Base-by-base conservation (phyloP, 768 basidiomycete genomes). In the Rhizopogon salebrosus region DNA sequence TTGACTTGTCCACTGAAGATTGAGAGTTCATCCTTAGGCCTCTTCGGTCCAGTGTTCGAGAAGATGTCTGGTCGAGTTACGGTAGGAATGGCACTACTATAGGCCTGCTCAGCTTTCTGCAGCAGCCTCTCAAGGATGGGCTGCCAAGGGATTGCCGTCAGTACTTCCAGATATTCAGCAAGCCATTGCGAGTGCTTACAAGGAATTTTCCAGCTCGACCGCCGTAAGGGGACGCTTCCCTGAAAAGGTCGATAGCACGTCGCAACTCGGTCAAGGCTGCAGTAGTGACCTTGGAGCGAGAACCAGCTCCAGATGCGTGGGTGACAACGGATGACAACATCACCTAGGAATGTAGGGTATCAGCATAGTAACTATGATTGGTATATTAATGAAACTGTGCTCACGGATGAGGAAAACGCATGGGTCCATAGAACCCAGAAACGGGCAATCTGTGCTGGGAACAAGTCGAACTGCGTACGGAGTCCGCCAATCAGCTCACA, bases 261-360 rank as follows among this genome's bases (percentile, higher is more conserved):
- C 34, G 77, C 5, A 91, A 68, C 63, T 90, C 86, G 13, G 80
- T 61, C 54, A 91, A 63, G 1, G 90, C 89, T 11, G 85, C 85
- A 13, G 80, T 74, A 0, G 87, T 87, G 18, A 86, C 82, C 62
- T 85, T 88, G 1, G 81, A 85, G 36, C 74, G 74, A 4, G 71
- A 64, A 7, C 72, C 67, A 8, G 18, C 50, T 13, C 68, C 67
- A 13, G 81, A 76, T 31, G 80, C 79, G 49, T 84, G 83, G 11
- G 84, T 89, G 1, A 87, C 85, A n/a, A 90, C 80, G 8, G 88
- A 85, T 10, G 85, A 80, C 37, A 90, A 63, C 80, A 91, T 85
- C 24, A 89, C 82, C 88, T 89, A 29, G 57, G 6, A 53, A 34
- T 35, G 14, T 43, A 20, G 52, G 16, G 13, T 4, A 37, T 49